Conservation (phyloP, 2,329 filamentous ascomycete species). For the Colletotrichum cordylinicola region DNA sequence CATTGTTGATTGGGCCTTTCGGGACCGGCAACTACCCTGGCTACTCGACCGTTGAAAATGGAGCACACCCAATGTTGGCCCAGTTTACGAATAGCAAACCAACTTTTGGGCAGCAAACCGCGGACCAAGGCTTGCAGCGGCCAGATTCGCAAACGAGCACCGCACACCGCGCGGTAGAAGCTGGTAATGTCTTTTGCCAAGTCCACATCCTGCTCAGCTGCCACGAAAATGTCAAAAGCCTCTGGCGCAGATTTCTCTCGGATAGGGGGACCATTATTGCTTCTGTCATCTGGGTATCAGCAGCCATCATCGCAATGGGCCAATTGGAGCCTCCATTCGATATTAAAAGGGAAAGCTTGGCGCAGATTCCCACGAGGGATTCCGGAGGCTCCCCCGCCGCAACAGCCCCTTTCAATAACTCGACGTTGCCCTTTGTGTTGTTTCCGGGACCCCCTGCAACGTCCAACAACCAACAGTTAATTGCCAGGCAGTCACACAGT, state of each 20-base stretch:
- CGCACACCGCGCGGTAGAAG: background rate
- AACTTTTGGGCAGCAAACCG: background rate
- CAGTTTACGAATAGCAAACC: background rate
- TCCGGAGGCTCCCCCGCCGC: slow-evolving; percentile 10
- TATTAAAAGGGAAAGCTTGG: slow-evolving; percentile 6
- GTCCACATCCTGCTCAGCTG: background rate
- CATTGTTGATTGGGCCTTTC: background rate
- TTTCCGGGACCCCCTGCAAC: background rate
- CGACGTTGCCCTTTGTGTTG: background rate
- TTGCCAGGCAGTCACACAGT: background rate
- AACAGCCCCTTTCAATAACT: background rate
- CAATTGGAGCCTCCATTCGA: background rate
- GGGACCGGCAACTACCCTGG: background rate
- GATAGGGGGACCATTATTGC: background rate
- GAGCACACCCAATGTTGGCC: background rate
- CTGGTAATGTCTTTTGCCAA: background rate
- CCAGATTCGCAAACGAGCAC: background rate
- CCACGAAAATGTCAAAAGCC: background rate
- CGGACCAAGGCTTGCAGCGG: background rate
- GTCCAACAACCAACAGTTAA: background rate
- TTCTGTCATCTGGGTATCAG: background rate
- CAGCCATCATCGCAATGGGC: background rate
- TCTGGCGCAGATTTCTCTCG: background rate
- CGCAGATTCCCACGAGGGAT: background rate
- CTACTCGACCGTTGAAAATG: background rate